These are phyloP conservation scores for Boletus albobrunnescens DNA, from an alignment of 1,284 basidiomycete species.

Conservation along the genomic window DNA sequence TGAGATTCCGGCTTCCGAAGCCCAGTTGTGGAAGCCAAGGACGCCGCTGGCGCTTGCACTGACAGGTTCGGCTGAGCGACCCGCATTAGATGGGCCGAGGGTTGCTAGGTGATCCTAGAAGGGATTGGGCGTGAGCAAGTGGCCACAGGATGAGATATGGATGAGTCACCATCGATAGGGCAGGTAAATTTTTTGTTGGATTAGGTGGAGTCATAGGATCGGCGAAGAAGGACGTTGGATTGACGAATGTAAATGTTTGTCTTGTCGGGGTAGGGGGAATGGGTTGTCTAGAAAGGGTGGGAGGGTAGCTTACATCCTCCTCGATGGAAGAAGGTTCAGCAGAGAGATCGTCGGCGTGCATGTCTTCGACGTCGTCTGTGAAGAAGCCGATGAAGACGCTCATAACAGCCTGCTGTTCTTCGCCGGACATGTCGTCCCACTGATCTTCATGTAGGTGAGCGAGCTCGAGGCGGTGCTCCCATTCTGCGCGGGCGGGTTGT, in stretches of 20 bases:
- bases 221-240: conserved; percentile 25
- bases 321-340: conserved; percentile 21
- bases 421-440: conserved; percentile 30
- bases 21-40: conserved; percentile 31
- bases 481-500: conserved; percentile 30
- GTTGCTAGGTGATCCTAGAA: conserved; percentile 29
- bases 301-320: conserved; percentile 26
- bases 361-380: conserved; percentile 32
- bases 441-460: conserved; percentile 31
- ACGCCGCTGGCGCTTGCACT: conserved; percentile 8
- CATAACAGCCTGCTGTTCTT: conserved; percentile 35
- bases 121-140: conserved; percentile 5
- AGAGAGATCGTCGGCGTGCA: conserved; percentile 15
- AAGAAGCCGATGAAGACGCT: conserved; percentile 43
- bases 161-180: conserved; percentile 30
- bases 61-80: conserved; percentile 21
- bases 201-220: conserved; percentile 21
- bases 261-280: conserved; percentile 25
- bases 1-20: conserved; percentile 30
- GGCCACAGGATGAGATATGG: not conserved
- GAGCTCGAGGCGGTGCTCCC: conserved; percentile 31
- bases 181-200: conserved; percentile 29
- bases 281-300: conserved; percentile 8
- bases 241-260: conserved; percentile 28
- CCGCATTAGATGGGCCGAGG: conserved; percentile 24